phyloP scores from a whole-genome alignment of 1,284 basidiomycete genomes.

The Bjerkandera adusta region DNA sequence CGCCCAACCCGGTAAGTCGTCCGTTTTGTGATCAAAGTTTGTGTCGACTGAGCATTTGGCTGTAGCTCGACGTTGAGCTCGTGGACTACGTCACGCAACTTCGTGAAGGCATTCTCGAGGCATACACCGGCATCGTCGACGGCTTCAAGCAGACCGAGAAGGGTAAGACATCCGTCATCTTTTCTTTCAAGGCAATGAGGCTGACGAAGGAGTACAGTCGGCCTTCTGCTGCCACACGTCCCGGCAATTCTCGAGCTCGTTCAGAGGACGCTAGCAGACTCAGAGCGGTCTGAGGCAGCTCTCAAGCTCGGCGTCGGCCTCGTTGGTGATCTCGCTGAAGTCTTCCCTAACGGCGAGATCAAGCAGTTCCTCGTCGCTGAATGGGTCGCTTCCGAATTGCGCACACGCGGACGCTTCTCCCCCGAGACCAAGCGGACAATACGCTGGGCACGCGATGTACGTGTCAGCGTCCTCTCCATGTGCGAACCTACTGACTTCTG shows the following conservation, averaged over 20 bases:
- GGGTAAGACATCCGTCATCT: slow-evolving; percentile 40
- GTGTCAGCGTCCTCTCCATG: slow-evolving; percentile 23
- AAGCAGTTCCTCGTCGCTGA: slow-evolving; percentile 76
- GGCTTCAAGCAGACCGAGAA: slow-evolving; percentile 86
- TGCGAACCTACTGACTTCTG: slow-evolving; percentile 6
- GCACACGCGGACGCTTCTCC: slow-evolving; percentile 65
- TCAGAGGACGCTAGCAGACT: slow-evolving; percentile 78
- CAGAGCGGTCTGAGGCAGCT: slow-evolving; percentile 81
- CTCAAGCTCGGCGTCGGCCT: slow-evolving; percentile 52
- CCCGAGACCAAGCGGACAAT: slow-evolving; percentile 75
- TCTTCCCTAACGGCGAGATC: slow-evolving; percentile 79
- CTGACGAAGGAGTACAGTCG: slow-evolving; percentile 38
- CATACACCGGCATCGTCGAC: slow-evolving; percentile 93
- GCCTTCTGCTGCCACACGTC: slow-evolving; percentile 74
- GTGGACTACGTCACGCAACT: slow-evolving; percentile 91
- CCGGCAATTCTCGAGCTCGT: slow-evolving; percentile 81
- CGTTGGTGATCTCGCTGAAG: slow-evolving; percentile 91
- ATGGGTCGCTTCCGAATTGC: slow-evolving; percentile 83
- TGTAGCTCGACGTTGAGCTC: slow-evolving; percentile 82
- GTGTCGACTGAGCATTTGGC: slow-evolving; percentile 5
- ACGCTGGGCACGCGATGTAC: slow-evolving; percentile 81
- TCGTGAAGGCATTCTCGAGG: slow-evolving; percentile 95
- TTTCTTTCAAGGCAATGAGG: too few relatives aligned
- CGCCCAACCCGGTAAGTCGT: slow-evolving; percentile 76
- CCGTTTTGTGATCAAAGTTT: slow-evolving; percentile 14